Conservation (phyloP, 345 rosid species). For the Sonneratia alba region DNA sequence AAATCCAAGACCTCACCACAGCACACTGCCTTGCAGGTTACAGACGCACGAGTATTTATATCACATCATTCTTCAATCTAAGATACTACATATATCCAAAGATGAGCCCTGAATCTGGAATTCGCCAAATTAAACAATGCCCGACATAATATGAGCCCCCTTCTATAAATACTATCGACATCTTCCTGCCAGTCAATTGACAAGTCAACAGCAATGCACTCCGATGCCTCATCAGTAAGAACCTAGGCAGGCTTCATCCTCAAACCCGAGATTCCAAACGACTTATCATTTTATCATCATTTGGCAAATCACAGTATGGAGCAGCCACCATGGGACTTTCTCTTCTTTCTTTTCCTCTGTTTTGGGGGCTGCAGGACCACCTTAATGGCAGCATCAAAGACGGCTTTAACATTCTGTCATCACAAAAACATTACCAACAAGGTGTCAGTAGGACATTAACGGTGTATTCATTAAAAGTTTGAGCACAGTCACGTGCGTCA, state of each 20-base stretch:
- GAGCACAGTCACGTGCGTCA: not conserved
- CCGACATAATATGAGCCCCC: not conserved
- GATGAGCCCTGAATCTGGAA: not conserved
- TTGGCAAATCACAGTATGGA: conserved; percentile 27
- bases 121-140: not conserved
- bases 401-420: conserved; percentile 40
- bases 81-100: not conserved
- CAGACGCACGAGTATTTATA: not conserved
- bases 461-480: not conserved
- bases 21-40: not conserved
- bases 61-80: not conserved
- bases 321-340: conserved; percentile 28
- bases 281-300: not conserved
- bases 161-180: not conserved
- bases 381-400: conserved; percentile 47
- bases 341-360: conserved; percentile 41
- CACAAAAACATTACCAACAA: not conserved
- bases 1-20: not conserved
- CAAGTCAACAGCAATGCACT: not conserved
- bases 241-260: not conserved
- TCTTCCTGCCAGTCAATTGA: not conserved
- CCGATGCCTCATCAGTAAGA: not conserved
- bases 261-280: not conserved
- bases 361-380: conserved; percentile 51
- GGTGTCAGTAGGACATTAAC: not conserved